Evolutionary conservation across 805 yeast species (phyloP).

Genomic region (Ogataea henricii): DNA sequence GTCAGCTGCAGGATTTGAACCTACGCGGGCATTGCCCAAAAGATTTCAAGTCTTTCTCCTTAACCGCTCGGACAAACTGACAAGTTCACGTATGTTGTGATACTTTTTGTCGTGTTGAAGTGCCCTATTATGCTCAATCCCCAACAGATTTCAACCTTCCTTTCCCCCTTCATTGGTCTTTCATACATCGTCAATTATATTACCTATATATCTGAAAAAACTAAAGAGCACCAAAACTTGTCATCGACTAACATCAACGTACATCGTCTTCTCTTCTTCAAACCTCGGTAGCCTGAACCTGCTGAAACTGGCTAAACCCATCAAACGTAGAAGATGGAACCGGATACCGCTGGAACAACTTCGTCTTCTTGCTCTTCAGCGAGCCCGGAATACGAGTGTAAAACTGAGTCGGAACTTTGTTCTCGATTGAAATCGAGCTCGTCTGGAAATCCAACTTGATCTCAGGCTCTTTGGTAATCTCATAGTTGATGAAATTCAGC

Average conservation of each 20-base stretch:
- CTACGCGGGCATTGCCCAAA: slow-evolving; percentile 65
- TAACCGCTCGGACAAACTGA: slow-evolving; percentile 55
- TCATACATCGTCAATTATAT: slow-evolving; percentile 3
- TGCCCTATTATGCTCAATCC: background rate
- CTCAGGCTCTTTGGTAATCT: slow-evolving; percentile 54
- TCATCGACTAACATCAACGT: too few species aligned
- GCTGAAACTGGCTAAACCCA: slow-evolving; percentile 14
- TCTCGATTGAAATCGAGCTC: slow-evolving; percentile 26
- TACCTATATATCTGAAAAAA: background rate
- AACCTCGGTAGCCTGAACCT: background rate
- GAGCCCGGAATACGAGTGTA: slow-evolving; percentile 28
- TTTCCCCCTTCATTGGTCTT: too few species aligned
- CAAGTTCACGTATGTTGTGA: too few species aligned
- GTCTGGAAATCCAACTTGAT: slow-evolving; percentile 62
- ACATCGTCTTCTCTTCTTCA: background rate
- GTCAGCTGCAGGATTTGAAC: slow-evolving; percentile 64
- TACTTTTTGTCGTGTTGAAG: background rate
- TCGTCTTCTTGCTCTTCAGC: slow-evolving; percentile 37
- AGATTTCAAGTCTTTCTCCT: slow-evolving; percentile 61
- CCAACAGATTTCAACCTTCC: too few species aligned
- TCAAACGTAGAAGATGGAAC: slow-evolving; percentile 20
- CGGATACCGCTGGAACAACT: slow-evolving; percentile 55
- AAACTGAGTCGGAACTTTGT: slow-evolving; percentile 22
- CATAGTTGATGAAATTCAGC: slow-evolving; percentile 53
- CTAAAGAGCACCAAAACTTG: background rate